Base-by-base conservation (phyloP, 78 protist genomes). In the slime mould (Dictyostelium discoideum) region DNA sequence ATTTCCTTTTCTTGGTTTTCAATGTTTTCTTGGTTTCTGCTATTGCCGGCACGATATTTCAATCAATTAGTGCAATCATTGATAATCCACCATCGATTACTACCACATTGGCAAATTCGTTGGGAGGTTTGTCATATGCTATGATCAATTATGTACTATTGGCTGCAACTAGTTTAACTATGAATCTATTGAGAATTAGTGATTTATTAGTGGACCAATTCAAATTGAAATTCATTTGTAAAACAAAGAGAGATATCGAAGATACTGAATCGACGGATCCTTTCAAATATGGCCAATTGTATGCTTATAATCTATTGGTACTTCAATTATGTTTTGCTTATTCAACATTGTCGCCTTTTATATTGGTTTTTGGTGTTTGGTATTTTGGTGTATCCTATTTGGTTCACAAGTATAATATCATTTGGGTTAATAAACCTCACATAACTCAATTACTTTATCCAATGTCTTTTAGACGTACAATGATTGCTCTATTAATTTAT, bases 11-110 rank as follows among this genome's bases (percentile, higher is more conserved):
- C 94, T 72, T 90, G 73, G 80, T 90, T 29, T 77, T 90, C n/a
- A 90, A 90, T 78, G 94, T 90, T 18, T 90, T 90, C 80, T n/a
- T 90, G 1, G 85, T 90, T 13, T 77, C 90, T 3, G 87, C 83
- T 3, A 85, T 90, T 40, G 90, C 94, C 6, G 94, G 94, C 4
- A 22, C 90, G 0, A 90, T 90, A 14, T 84, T 90, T 69, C 74
- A 85, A 67, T 83, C 86, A 2, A 85, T 90, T 8, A 37, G 86
- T 3, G 44, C 73, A 14, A 90, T 90, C 65, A 48, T 80, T 32
- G 42, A 77, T 24, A 37, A 67, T 50, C 94, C 94, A 22, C 44
- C 77, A 3, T 37, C 44, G 0, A 90, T 78, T 2, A 48, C 69
- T 9, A 20, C 72, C 6, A 73, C 76, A 20, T 22, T 90, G 3